Base-by-base conservation (phyloP, 371 early-diverging fungal genomes). In the Mucor velutinosus region DNA sequence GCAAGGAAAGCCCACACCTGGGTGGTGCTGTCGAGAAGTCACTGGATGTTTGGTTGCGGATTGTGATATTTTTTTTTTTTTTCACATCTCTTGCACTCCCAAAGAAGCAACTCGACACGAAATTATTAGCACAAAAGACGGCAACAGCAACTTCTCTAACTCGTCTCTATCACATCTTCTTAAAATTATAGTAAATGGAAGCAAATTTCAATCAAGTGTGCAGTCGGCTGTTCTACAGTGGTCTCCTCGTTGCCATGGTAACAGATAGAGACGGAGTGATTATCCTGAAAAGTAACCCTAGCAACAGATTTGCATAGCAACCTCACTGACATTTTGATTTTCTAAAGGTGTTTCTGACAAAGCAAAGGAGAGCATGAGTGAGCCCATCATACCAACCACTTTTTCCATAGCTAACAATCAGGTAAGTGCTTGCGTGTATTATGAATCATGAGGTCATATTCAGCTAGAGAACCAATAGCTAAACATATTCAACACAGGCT, bases 211-310 rank as follows among this genome's bases (percentile, higher is more conserved):
- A 72, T 19, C 67, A 71, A 25, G 30, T 66, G 10, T 79, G 79
- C 56, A 71, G 69, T 27, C 71, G 64, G 10, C 69, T 69, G 17
- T 79, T 81, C 49, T 69, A 67, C n/a, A 71, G 84, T 60, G 88
- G 88, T 7, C 76, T 89, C 14, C 70, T 85, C 64, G 82, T 84
- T 7, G 86, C 87, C 7, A 70, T 87, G 39, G 77, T 89, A 0
- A 89, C 88, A 10, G 89, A 89, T 64, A 70, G 85, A 66, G 89
- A 89, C 74, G 89, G 89, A 4, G 88, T 89, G 17, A 76, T 84
- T 25, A 74, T 89, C 32, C 66, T 87, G 45, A 79, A 84, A 81
- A 78, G 89, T 87, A 57, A 57, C 33, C 57, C 19, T 53, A 25
- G 53, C 27, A 53, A 53, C 27, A 4, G 14, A 27, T 27, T 49